Evolutionary conservation across 352 stramenopile genomes (phyloP).

Genomic region (Pythium biforme): DNA sequence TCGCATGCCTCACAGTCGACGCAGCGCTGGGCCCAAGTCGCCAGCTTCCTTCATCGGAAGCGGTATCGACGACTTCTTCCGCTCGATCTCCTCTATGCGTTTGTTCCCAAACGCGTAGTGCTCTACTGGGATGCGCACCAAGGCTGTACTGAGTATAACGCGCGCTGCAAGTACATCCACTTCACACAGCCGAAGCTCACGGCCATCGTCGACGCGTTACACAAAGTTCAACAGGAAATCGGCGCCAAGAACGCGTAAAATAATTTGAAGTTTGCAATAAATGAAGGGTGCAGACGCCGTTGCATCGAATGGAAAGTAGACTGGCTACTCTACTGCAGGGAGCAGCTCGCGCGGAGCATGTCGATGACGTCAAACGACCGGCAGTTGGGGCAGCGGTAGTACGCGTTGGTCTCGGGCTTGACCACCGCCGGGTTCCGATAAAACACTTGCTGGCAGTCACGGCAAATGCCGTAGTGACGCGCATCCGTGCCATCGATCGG

Average conservation of each 20-base stretch:
- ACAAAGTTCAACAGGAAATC: neutral
- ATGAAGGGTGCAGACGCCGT: neutral
- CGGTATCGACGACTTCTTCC: conserved; percentile 7
- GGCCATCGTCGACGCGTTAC: neutral
- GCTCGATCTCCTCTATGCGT: neutral
- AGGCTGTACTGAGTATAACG: conserved; percentile 2
- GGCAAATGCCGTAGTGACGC: conserved; percentile 46
- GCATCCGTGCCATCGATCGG: conserved; percentile 39
- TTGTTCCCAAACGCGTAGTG: conserved; percentile 1
- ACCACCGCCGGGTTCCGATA: conserved; percentile 52
- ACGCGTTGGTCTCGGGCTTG: conserved; percentile 60
- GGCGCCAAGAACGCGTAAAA: neutral
- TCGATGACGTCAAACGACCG: conserved; percentile 47
- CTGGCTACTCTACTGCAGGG: conserved; percentile 40
- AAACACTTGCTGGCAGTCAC: conserved; percentile 63
- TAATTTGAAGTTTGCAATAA: neutral
- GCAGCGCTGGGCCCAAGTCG: neutral
- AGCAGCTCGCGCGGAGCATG: conserved; percentile 55
- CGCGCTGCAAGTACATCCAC: conserved; percentile 18
- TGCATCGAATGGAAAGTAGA: too few species aligned
- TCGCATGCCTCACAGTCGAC: conserved; percentile 1
- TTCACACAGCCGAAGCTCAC: conserved; percentile 7
- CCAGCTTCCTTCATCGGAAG: conserved; percentile 11
- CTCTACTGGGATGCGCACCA: conserved; percentile 10
- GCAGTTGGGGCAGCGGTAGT: conserved; percentile 67